Base-by-base conservation (phyloP, 352 stramenopile species). In the Phytophthora cajani region DNA sequence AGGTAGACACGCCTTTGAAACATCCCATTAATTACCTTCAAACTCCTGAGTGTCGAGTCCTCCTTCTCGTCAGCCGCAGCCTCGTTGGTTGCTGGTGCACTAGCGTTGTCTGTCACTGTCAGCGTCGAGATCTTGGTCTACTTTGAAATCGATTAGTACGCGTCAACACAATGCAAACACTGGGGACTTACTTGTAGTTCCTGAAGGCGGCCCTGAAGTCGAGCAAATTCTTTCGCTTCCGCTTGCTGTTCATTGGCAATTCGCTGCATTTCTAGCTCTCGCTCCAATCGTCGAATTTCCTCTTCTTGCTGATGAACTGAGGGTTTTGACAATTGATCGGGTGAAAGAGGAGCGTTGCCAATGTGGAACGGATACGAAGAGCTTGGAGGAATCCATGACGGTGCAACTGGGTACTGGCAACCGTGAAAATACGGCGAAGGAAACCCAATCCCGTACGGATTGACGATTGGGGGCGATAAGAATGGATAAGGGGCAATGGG, bases 1-100 rank as follows among this genome's bases (percentile, higher is more conserved):
- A 7, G 38, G 38, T 46, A 46, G 17, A 7, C 17, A 19, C 14
- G 38, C 38, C 16, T 19, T n/a, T 38, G 32, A 46, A 19, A n/a
- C 14, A 46, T 11, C 3, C 9, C 21, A 54, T 33, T 6, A 50
- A 77, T 17, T 55, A 83, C 79, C 67, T 91, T 81, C 2, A 91
- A 30, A 21, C 59, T 76, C n/a, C 58, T 74, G 27, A 91, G 71
- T 23, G 27, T 12, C 12, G 27, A n/a, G 17, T 67, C 78, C 17
- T 61, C 56, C 30, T 77, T 66, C 0, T 80, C 64, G 4, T 77
- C 77, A 23, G 49, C 32, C 3, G n/a, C 49, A 47, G 19, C 17
- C 23, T 52, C 21, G 12, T 67, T 19, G 1, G 25, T 52, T 11
- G n/a, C 23, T 50, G 12, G 17, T 52, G 9, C 25, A 46, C 25